Evolutionary conservation across 2,329 filamentous ascomycete genomes (phyloP).

Genomic region (Huntiella bhutanensis): DNA sequence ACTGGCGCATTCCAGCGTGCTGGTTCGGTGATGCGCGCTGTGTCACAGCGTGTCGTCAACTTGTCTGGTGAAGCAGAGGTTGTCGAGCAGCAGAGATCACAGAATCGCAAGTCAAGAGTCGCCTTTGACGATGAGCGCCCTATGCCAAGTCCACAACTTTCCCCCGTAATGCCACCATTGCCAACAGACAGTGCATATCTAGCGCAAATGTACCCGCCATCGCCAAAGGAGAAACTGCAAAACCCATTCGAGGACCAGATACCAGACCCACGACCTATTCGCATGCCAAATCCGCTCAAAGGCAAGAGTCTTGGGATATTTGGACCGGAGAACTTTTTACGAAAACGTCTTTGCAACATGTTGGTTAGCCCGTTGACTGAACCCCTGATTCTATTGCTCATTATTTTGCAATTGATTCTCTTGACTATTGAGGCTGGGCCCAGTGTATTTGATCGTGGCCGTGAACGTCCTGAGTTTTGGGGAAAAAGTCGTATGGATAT

Average conservation of each 20-base stretch:
- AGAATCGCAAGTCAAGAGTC: slow-evolving; percentile 40
- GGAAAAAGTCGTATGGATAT: slow-evolving; percentile 54
- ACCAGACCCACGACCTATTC: slow-evolving; percentile 12
- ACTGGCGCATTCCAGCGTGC: slow-evolving; percentile 48
- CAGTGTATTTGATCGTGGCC: slow-evolving; percentile 44
- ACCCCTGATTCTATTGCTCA: slow-evolving; percentile 68
- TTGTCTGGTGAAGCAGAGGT: slow-evolving; percentile 82
- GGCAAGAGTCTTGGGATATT: slow-evolving; percentile 79
- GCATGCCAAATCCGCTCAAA: slow-evolving; percentile 50
- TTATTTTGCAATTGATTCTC: slow-evolving; percentile 74
- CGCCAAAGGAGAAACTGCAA: slow-evolving; percentile 7
- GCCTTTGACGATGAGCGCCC: slow-evolving; percentile 33
- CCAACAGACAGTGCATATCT: slow-evolving; percentile 33
- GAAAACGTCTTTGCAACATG: slow-evolving; percentile 60
- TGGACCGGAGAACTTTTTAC: slow-evolving; percentile 53
- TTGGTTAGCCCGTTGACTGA: slow-evolving; percentile 76
- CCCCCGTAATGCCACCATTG: slow-evolving; percentile 8
- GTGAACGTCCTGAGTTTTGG: slow-evolving; percentile 45
- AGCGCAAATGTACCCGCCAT: slow-evolving; percentile 23
- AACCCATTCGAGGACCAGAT: slow-evolving; percentile 10
- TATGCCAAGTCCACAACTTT: slow-evolving; percentile 19
- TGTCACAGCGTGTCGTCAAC: slow-evolving; percentile 96
- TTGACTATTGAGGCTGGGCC: slow-evolving; percentile 65
- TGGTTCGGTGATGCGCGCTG: slow-evolving; percentile 59
- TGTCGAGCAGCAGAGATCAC: slow-evolving; percentile 50